Conservation (phyloP, 352 stramenopile species). For the Phytophthora hibernalis region DNA sequence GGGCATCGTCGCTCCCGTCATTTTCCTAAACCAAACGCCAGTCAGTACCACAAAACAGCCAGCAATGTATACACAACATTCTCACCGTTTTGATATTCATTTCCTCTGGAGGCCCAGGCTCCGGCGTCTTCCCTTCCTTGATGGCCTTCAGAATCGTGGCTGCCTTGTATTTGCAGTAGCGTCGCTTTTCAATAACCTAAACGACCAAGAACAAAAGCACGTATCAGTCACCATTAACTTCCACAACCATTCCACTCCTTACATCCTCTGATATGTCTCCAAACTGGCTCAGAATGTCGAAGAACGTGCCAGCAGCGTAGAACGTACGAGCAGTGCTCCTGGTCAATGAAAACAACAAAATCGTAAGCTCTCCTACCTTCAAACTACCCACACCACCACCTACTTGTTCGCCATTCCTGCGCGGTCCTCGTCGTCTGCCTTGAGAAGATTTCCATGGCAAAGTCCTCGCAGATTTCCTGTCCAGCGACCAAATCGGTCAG, state of each 20-base stretch:
- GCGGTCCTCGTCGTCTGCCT: slow-evolving; percentile 95
- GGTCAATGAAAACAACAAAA: slow-evolving; percentile 4
- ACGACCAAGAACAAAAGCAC: background rate
- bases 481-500: background rate
- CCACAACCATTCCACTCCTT: slow-evolving; percentile 4
- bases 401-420: slow-evolving; percentile 90
- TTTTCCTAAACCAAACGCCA: slow-evolving; percentile 20
- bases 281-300: slow-evolving; percentile 97
- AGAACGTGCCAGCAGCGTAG: slow-evolving; percentile 96
- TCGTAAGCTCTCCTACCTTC: background rate
- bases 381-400: slow-evolving; percentile 21
- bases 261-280: slow-evolving; percentile 85
- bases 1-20: slow-evolving; percentile 17
- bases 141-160: slow-evolving; percentile 96
- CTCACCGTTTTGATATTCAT: slow-evolving; percentile 46
- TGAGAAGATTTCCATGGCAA: slow-evolving; percentile 94
- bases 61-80: background rate
- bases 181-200: slow-evolving; percentile 87
- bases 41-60: background rate
- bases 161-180: slow-evolving; percentile 97
- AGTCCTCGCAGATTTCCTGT: slow-evolving; percentile 88
- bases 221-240: slow-evolving; percentile 5
- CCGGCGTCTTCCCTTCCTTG: slow-evolving; percentile 90
- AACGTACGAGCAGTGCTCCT: slow-evolving; percentile 95
- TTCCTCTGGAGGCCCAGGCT: slow-evolving; percentile 80